Evolutionary conservation across 345 rosid species (phyloP), one percentile per base, ranked within the genome.

Genomic region (Microcos paniculata): DNA sequence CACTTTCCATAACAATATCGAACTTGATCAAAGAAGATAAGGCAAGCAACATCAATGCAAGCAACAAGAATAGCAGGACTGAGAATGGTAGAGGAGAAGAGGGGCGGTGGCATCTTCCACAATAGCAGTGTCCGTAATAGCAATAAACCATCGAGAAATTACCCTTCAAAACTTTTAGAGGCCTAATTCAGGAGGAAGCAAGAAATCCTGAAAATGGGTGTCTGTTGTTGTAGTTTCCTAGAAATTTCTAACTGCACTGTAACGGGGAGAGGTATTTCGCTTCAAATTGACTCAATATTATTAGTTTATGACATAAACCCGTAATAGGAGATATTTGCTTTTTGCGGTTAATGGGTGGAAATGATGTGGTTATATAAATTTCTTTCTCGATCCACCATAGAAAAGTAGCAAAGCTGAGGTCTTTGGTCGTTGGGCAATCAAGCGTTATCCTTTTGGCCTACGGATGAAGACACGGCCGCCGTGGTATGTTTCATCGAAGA

Each of bases 21-120:
- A 86, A 45, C 62, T 84, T 74, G 52, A 86, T 65, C 42, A 79
- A 64, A 31, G 87, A 81, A 6, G 89, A 88, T 3, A 88, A 73
- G 38, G 69, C 78, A 35, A 88, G 80, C 53, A 86, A 80, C 40
- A 78, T 63, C 13, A 77, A 70, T 7, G 86, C 85, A 75, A 88
- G 78, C 45, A 79, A 82, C 77, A 88, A 72, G 76, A 88, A 72
- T 12, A 86, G 78, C 76, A 86, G 75, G 19, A 86, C 90, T 16
- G 85, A 86, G 75, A 69, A 73, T 23, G 88, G 84, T 0, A 56
- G 33, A 56, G 77, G 74, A 40, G 80, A 76, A 43, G 84, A 12
- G 23, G 80, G 12, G 23, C 73, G 72, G 52, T 71, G 42, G 74
- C 90, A 85, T 38, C 80, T 67, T 38, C 86, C 81, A 62, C 88